Evolutionary conservation across 2,329 filamentous ascomycete genomes (phyloP), one percentile per base, ranked within the genome.

Genomic region (Curvularia lunata): DNA sequence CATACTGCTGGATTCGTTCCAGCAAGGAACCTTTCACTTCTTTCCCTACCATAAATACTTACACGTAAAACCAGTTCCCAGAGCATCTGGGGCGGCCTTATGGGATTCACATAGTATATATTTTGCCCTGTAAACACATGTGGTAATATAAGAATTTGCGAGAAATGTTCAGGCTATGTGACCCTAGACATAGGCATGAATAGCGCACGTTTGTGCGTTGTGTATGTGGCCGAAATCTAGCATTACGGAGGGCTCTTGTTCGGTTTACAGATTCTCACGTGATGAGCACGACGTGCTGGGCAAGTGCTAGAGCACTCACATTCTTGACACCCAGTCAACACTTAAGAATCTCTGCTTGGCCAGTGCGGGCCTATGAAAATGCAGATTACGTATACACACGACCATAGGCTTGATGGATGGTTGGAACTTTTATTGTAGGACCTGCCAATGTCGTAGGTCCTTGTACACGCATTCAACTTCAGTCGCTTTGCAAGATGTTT

Each of bases 321-420:
- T 23, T 58, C 28, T 54, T 32, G 27, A 49, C 50, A 12, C 50
- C 50, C n/a, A 54, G n/a, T 16, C 46, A 54, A n/a, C 42, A 54
- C 27, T 58, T 32, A 9, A 54, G 16, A 23, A 50, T 42, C 4
- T 50, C 50, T 16, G 34, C 46, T n/a, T 58, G 40, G 1, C 5
- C 0, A 9, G 0, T 30, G 1, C 9, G 46, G 12, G 3, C 10
- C 6, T n/a, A 21, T 9, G 32, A 50, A 54, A 32, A 42, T 37
- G 18, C 16, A 8, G 3, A 19, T 2, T 12, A 50, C 23, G 10
- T 27, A 2, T 34, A 6, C 30, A 49, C 30, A 8, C 27, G 40
- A 13, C 19, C 37, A 30, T n/a, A 6, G 13, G n/a, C 4, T 8
- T 18, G 32, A 9, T 21, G 47, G 10, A 7, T 16, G 18, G 18